Conservation (phyloP, 1,284 basidiomycete species). For the Rhodotorula sp. region DNA sequence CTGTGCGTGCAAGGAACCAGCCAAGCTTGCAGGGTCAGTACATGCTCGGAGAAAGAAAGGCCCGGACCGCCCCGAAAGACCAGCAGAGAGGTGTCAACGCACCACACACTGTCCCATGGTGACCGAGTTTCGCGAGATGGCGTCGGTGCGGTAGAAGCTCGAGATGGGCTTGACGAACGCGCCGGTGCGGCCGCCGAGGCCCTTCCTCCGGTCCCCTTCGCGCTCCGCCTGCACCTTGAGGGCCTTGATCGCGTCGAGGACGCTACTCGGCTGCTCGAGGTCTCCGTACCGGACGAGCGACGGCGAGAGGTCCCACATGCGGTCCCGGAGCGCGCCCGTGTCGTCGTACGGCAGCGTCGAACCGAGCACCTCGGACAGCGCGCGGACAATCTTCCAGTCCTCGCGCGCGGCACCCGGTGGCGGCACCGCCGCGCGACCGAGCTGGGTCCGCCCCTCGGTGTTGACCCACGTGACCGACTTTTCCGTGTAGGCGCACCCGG, state of each 20-base stretch:
- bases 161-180: conserved; percentile 75
- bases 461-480: conserved; percentile 95
- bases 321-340: conserved; percentile 78
- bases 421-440: conserved; percentile 89
- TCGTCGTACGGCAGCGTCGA: conserved; percentile 86
- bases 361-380: conserved; percentile 81
- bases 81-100: neutral
- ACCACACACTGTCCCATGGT: conserved; percentile 36
- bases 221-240: conserved; percentile 62
- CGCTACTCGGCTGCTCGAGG: conserved; percentile 72
- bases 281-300: conserved; percentile 83
- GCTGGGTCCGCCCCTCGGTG: conserved; percentile 90
- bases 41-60: neutral
- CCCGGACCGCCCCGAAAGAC: neutral
- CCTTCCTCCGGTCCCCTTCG: conserved; percentile 20
- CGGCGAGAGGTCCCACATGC: conserved; percentile 97
- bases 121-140: conserved; percentile 53
- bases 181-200: conserved; percentile 59
- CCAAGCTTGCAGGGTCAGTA: neutral
- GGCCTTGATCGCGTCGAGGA: conserved; percentile 66
- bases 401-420: conserved; percentile 92
- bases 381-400: conserved; percentile 98
- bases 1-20: neutral
- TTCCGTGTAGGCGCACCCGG: conserved; percentile 93
- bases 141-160: conserved; percentile 97